These are phyloP conservation scores for Pseudocercospora eumusae DNA, from an alignment of 2,329 filamentous ascomycete genomes.

Conservation along the genomic window DNA sequence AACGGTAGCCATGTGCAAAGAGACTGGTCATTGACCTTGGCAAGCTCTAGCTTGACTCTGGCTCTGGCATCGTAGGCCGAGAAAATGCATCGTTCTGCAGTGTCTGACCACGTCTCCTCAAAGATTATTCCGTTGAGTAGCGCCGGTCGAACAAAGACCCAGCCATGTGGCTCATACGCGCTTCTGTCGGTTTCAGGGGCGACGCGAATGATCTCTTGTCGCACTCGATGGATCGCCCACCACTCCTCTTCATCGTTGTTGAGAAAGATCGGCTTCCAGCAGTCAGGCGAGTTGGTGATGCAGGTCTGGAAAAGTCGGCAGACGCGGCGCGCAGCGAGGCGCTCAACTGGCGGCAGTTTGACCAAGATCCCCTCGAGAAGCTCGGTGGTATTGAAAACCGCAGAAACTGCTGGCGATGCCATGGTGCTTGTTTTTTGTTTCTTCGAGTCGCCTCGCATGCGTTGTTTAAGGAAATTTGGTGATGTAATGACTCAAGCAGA, in stretches of 20 bases:
- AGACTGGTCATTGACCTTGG: background rate
- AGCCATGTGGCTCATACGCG: background rate
- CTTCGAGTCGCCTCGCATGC: background rate
- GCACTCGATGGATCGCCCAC: background rate
- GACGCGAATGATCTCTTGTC: background rate
- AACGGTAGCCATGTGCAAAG: background rate
- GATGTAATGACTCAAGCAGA: background rate
- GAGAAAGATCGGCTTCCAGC: background rate
- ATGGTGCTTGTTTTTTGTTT: background rate
- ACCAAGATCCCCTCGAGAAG: background rate
- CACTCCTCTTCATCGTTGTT: background rate
- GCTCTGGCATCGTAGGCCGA: background rate
- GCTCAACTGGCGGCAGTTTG: background rate
- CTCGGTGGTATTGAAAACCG: background rate
- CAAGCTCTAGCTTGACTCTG: background rate
- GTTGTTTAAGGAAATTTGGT: background rate
- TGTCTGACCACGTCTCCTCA: background rate
- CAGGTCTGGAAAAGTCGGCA: background rate
- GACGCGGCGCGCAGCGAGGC: background rate
- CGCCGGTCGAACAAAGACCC: background rate
- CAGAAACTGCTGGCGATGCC: background rate
- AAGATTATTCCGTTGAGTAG: background rate
- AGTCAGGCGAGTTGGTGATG: background rate
- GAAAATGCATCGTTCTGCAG: background rate
- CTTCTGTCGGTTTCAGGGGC: background rate